Evolutionary conservation across 2,329 filamentous ascomycete species (phyloP).

Genomic region (Diaporthe humulicola): DNA sequence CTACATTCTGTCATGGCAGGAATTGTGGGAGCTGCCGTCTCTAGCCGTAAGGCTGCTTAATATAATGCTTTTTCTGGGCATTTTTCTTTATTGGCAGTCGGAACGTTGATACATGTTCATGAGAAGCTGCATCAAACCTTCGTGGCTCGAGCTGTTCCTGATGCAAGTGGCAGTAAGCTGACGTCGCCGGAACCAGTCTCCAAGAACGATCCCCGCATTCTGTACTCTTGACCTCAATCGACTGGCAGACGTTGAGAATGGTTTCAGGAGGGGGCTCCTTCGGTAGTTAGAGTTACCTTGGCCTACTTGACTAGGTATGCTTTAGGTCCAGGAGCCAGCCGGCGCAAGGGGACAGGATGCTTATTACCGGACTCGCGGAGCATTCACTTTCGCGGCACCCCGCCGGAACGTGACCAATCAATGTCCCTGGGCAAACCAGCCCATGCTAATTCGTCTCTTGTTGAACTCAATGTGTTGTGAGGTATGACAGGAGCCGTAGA

Average conservation of each 20-base stretch:
- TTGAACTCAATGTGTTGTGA: conserved; percentile 22
- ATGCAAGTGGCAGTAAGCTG: conserved; percentile 1
- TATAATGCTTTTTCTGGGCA: neutral
- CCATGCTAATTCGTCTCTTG: neutral
- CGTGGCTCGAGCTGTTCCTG: neutral
- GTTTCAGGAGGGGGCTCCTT: conserved; percentile 23
- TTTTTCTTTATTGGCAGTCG: neutral
- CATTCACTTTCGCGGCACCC: neutral
- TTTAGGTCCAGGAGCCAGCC: neutral
- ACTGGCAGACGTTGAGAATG: conserved; percentile 9
- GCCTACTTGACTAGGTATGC: neutral
- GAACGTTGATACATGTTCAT: neutral
- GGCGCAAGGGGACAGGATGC: conserved; percentile 2
- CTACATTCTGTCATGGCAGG: neutral
- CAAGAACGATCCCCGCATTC: conserved; percentile 7
- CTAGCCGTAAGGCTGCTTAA: too few species aligned
- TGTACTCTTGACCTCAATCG: neutral
- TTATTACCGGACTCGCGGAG: conserved; percentile 30
- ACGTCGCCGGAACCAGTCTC: neutral
- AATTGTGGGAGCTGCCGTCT: neutral
- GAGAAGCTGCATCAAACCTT: neutral
- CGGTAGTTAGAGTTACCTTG: conserved; percentile 9
- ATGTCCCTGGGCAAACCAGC: neutral
- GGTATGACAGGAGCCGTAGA: neutral
- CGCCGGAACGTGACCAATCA: conserved; percentile 8